Base-by-base conservation (phyloP, 2,329 filamentous ascomycete species). In the Fusarium zealandicum region DNA sequence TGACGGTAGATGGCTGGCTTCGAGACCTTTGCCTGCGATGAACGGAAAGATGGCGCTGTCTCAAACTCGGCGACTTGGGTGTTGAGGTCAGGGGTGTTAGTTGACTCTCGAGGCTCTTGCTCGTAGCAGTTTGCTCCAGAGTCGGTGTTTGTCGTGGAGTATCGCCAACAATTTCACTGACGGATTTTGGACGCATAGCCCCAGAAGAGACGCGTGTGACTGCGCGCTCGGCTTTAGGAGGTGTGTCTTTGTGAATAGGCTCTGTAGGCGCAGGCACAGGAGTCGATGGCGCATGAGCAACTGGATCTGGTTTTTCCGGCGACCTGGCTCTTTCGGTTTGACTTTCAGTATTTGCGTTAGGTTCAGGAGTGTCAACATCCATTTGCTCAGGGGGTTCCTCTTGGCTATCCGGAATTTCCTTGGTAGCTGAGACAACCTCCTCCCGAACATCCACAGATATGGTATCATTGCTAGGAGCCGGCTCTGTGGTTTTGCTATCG, bases 121-220 rank as follows among this genome's bases (percentile, higher is more conserved):
- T 58, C 6, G 54, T 58, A 9, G 66, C 59, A 28, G 61, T 59
- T 51, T 70, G 75, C 13, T 80, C 78, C 7, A 69, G 70, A 64
- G 35, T 35, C 68, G 61, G 66, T 3, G 63, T 55, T 27, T 69
- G 68, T 32, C 67, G 75, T 33, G 83, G 78, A 14, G 79, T 80
- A 54, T 85, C 85, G 45, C 84, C 86, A 6, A 90, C 77, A 35
- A 90, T 89, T 70, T 91, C 89, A 14, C 85, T 88, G 5, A 90
- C 86, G 5, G 88, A 90, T 67, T 90, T 91, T 45, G 88, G 85
- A 56, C 84, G 80, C 63, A 90, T 85, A 3, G 86, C 84, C 35
- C 87, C 88, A 9, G 89, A 90, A 3, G 86, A 85, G 17, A 90
- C 85, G 63, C 88, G 76, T 1, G 87, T 90, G 10, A 86, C 88